Evolutionary conservation across 1,139 yeast genomes (phyloP), one percentile per base, ranked within the genome.

Genomic region (Geotrichum histeridarum): DNA sequence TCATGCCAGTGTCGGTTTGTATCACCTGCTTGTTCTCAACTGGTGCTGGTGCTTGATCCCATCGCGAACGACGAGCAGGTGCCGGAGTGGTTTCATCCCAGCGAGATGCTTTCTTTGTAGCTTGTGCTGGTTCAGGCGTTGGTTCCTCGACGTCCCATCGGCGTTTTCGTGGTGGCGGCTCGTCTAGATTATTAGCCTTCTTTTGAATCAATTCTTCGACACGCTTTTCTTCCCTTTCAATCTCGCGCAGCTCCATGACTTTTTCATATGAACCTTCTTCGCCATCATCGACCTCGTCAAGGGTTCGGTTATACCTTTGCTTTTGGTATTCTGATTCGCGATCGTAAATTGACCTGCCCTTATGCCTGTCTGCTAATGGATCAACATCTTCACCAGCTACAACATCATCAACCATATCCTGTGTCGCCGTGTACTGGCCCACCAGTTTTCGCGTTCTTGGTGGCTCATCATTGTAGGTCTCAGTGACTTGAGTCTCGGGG

Each of bases 261-360:
- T 65, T 62, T 50, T 65, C 60, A 48, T 66, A 63, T 1, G 63
- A 52, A 22, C 51, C 56, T 30, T 62, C 59, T 7, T 55, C 62
- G 27, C 59, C 61, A 7, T 57, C 61, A 27, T 64, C 60, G 30
- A 51, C 38, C 48, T 64, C 60, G 47, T 65, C 72, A 41, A 65
- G 72, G 6, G 65, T 70, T 35, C 72, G 56, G 52, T 70, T 68
- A 57, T 72, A 69, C 58, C 79, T 64, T 58, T 75, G 66, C 58
- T 68, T 67, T 50, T 76, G 78, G 61, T 79, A 78, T 1, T 72
- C 75, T 37, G 71, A 67, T 60, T 75, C 78, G 31, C 73, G 66
- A 5, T 66, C 69, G 43, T 59, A 64, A 38, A 70, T 65, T 0
- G 74, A 63, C 51, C 69, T 67, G 14, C 65, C 63, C 33, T 64